Evolutionary conservation across 139 green algal genomes (phyloP).

Genomic region (Coelastrella sp.): DNA sequence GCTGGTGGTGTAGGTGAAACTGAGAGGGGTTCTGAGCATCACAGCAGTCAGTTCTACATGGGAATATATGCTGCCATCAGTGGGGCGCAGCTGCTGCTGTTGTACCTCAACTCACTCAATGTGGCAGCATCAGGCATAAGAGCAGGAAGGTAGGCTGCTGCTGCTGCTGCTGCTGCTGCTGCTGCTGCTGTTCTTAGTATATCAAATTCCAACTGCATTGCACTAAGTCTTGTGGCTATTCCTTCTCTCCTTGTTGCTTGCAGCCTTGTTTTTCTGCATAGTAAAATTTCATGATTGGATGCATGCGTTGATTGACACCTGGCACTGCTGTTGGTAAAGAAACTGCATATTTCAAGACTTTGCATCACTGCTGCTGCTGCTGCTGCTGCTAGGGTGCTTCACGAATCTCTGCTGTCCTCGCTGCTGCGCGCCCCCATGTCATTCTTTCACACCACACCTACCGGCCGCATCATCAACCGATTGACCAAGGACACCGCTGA

Average conservation of each 20-base stretch:
- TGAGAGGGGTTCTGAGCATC: neutral
- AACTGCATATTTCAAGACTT: no score
- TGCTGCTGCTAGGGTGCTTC: conserved; percentile 48
- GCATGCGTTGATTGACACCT: neutral
- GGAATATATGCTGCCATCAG: conserved; percentile 70
- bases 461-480: conserved; percentile 89
- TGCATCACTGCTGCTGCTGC: neutral
- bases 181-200: no score
- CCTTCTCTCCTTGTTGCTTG: no score
- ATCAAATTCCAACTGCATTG: no score
- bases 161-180: no score
- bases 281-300: no score
- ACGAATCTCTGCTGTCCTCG: conserved; percentile 47
- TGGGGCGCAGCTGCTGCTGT: conserved; percentile 54
- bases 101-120: conserved; percentile 45
- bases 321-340: neutral
- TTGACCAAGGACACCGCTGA: conserved; percentile 78
- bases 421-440: conserved; percentile 79
- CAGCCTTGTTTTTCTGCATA: no score
- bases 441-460: conserved; percentile 90
- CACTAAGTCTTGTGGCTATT: no score
- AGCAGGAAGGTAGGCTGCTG: conserved; percentile 6
- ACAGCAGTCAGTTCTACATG: conserved; percentile 52
- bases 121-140: neutral
- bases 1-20: neutral